phyloP scores from a whole-genome alignment of 345 rosid genomes.

The Brassica nigra region DNA sequence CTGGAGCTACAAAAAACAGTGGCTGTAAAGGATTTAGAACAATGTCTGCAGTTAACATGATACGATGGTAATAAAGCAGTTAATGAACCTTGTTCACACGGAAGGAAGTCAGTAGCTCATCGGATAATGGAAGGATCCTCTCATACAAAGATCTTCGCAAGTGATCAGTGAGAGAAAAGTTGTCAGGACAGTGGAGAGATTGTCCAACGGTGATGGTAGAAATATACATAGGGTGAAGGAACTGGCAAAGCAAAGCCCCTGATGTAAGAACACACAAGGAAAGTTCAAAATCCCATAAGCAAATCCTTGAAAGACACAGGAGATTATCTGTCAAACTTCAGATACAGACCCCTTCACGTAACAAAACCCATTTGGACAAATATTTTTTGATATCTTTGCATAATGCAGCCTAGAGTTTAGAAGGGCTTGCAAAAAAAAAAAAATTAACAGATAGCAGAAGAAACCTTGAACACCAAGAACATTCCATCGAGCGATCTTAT shows the following conservation, averaged over 20 bases:
- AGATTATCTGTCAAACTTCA: neutral
- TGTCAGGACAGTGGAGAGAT: slow-evolving; percentile 47
- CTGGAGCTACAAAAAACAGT: slow-evolving; percentile 59
- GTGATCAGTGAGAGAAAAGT: slow-evolving; percentile 49
- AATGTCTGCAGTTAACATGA: slow-evolving; percentile 13
- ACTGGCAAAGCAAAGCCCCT: slow-evolving; percentile 79
- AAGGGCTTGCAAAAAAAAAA: neutral
- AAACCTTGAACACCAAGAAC: slow-evolving; percentile 91
- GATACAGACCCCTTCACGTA: neutral
- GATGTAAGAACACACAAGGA: slow-evolving; percentile 37
- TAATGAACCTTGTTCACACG: slow-evolving; percentile 62
- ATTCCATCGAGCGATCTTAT: slow-evolving; percentile 93
- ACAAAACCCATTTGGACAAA: neutral
- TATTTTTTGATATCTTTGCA: neutral
- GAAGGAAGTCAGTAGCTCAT: slow-evolving; percentile 51
- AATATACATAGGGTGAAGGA: slow-evolving; percentile 70
- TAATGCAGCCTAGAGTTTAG: neutral
- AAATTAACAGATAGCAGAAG: neutral
- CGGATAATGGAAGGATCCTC: slow-evolving; percentile 51
- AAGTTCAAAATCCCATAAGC: slow-evolving; percentile 17
- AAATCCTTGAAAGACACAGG: neutral
- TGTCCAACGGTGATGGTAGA: slow-evolving; percentile 75
- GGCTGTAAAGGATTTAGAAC: slow-evolving; percentile 58
- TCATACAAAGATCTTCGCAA: slow-evolving; percentile 57
- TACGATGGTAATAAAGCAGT: slow-evolving; percentile 13